A percentile compares a stretch with the other conserved stretches of the same genome.
Conservation (phyloP, 2,329 filamentous ascomycete species). For the Dactylellina haptotyla region DNA sequence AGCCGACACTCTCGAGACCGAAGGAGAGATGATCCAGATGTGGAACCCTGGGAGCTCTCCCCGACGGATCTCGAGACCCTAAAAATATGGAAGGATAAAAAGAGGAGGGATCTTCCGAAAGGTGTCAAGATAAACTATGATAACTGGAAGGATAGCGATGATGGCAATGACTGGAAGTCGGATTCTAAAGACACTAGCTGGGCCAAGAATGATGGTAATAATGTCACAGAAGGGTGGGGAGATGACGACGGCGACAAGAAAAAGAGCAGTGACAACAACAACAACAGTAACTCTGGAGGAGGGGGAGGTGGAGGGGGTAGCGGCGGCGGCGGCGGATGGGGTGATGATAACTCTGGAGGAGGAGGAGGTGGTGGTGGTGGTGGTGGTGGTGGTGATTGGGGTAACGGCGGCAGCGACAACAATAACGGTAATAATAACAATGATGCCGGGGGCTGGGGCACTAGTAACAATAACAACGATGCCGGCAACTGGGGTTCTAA, state of each 20-base stretch:
- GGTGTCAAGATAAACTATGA: too few relatives aligned
- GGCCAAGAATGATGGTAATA: neutral
- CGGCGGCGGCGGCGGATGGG: conserved; percentile 2
- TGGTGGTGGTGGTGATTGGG: neutral
- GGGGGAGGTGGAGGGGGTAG: neutral
- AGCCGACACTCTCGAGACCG: too few relatives aligned
- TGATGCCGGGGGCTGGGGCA: neutral
- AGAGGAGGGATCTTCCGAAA: too few relatives aligned
- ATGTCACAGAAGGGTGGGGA: neutral
- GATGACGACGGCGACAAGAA: neutral
- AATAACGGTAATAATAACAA: neutral
- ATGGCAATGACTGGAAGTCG: too few relatives aligned
- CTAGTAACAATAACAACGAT: neutral
- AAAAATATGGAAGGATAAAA: too few relatives aligned
- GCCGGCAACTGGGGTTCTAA: neutral
- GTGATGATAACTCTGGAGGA: neutral
- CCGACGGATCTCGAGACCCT: too few relatives aligned
- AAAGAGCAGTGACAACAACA: neutral
- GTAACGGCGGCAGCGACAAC: neutral
- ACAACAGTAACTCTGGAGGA: conserved; percentile 2
- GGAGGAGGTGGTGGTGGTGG: neutral
- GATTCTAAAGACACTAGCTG: neutral
- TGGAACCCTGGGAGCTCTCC: too few relatives aligned
- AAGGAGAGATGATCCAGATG: too few relatives aligned
- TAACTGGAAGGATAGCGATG: too few relatives aligned